Conservation (phyloP, 2,329 filamentous ascomycete species). For the Drechslera avenae region DNA sequence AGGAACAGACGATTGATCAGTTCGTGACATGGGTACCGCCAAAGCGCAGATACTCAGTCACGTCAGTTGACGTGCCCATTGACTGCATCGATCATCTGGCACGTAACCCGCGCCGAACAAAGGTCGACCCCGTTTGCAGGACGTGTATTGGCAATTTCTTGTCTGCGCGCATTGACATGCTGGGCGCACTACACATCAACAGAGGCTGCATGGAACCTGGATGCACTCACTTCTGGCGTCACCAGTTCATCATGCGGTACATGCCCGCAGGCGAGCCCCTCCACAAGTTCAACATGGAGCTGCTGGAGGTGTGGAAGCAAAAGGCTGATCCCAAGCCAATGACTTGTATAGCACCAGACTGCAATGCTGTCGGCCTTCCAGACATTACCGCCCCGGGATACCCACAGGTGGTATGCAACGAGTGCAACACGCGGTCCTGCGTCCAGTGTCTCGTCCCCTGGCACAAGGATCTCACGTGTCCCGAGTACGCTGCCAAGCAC, state of each 20-base stretch:
- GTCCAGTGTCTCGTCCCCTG: constrained; percentile 29
- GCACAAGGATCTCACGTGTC: constrained; percentile 32
- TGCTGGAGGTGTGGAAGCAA: constrained; percentile 30
- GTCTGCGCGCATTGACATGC: constrained; percentile 27
- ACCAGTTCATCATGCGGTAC: constrained; percentile 24
- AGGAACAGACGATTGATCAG: constrained; percentile 15
- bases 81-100: constrained; percentile 31
- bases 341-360: constrained; percentile 24
- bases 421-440: constrained; percentile 28
- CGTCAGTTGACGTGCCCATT: constrained; percentile 17
- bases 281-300: constrained; percentile 34
- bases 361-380: constrained; percentile 21
- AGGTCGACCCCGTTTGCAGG: constrained; percentile 34
- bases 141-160: constrained; percentile 31
- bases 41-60: not conserved
- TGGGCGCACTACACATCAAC: constrained; percentile 25
- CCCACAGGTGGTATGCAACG: constrained; percentile 31
- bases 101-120: constrained; percentile 20
- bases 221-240: constrained; percentile 27
- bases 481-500: constrained; percentile 23
- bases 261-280: constrained; percentile 20
- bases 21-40: constrained; percentile 29
- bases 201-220: constrained; percentile 32
- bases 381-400: constrained; percentile 26
- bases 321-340: constrained; percentile 10